Evolutionary conservation across 352 stramenopile genomes (phyloP).

Genomic region (Pythium grandisporangium): DNA sequence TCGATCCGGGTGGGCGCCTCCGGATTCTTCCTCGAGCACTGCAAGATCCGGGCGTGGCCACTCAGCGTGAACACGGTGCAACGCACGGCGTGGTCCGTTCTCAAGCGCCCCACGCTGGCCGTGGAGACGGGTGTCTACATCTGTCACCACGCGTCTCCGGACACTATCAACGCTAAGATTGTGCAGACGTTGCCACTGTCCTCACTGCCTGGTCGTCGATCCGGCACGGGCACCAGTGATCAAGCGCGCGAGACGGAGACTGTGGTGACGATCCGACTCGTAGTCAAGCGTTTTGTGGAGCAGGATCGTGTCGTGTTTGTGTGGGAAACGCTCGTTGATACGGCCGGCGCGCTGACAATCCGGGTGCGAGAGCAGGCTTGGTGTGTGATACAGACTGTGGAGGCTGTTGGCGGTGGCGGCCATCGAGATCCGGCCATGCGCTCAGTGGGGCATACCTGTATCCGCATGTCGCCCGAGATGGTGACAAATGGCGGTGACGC

Average conservation of each 20-base stretch:
- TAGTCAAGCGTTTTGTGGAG: constrained; percentile 14
- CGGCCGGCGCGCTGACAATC: constrained; percentile 6
- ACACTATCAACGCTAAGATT: constrained; percentile 32
- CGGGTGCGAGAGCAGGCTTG: constrained; percentile 11
- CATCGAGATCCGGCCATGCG: constrained; percentile 1
- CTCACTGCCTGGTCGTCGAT: too few species aligned
- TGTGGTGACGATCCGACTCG: constrained; percentile 9
- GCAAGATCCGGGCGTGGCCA: constrained; percentile 19
- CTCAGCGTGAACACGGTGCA: constrained; percentile 19
- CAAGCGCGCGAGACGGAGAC: constrained; percentile 11
- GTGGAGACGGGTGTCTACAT: constrained; percentile 30
- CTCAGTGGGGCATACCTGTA: constrained; percentile 9
- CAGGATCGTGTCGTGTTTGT: constrained; percentile 8
- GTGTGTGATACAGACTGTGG: constrained; percentile 10
- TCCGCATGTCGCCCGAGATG: constrained; percentile 12
- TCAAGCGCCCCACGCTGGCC: constrained; percentile 12
- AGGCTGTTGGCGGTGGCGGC: background rate
- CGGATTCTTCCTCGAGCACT: constrained; percentile 27
- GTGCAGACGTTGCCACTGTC: constrained; percentile 27
- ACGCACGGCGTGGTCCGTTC: constrained; percentile 23
- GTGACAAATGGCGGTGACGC: background rate
- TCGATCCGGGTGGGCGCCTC: constrained; percentile 20
- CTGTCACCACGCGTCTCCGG: constrained; percentile 10
- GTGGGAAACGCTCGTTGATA: constrained; percentile 12
- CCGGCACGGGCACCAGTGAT: too few species aligned